Conservation (phyloP, 495 filamentous ascomycete species). For the Hypomontagnella monticulosa region DNA sequence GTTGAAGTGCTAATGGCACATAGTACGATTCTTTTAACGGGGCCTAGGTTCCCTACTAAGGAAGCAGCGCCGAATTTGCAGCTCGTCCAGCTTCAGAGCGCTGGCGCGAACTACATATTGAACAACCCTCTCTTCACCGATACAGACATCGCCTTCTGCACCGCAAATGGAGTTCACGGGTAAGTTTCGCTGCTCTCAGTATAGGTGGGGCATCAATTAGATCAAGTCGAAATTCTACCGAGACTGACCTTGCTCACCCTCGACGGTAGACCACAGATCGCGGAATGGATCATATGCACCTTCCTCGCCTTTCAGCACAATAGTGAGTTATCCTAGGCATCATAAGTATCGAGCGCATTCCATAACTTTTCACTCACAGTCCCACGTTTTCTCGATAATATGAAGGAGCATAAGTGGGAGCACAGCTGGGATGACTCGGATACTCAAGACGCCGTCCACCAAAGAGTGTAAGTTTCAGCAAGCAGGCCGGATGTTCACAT, state of each 20-base stretch:
- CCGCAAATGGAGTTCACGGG: slow-evolving; percentile 60
- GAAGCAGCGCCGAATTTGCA: slow-evolving; percentile 67
- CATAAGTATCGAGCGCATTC: background rate
- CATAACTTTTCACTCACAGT: slow-evolving; percentile 43
- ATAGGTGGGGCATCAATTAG: background rate
- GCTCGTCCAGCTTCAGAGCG: slow-evolving; percentile 78
- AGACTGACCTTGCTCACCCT: slow-evolving; percentile 5
- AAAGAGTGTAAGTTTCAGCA: slow-evolving; percentile 54
- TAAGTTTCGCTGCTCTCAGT: slow-evolving; percentile 14
- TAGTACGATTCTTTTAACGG: slow-evolving; percentile 70
- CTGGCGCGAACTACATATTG: slow-evolving; percentile 76
- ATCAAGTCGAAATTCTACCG: background rate
- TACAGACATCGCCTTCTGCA: slow-evolving; percentile 72
- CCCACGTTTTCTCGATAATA: slow-evolving; percentile 63
- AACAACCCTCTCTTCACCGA: slow-evolving; percentile 70
- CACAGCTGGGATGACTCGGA: slow-evolving; percentile 43
- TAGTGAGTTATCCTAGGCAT: slow-evolving; percentile 41
- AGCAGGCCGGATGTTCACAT: background rate
- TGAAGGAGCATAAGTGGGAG: slow-evolving; percentile 64
- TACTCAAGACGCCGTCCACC: slow-evolving; percentile 55
- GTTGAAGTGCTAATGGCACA: no score
- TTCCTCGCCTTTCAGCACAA: slow-evolving; percentile 60
- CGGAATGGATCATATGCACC: slow-evolving; percentile 76
- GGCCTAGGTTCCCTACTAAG: slow-evolving; percentile 57
- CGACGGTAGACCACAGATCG: slow-evolving; percentile 70